Conservation (phyloP, 306 rosid genomes). For the Quercus cerris region DNA sequence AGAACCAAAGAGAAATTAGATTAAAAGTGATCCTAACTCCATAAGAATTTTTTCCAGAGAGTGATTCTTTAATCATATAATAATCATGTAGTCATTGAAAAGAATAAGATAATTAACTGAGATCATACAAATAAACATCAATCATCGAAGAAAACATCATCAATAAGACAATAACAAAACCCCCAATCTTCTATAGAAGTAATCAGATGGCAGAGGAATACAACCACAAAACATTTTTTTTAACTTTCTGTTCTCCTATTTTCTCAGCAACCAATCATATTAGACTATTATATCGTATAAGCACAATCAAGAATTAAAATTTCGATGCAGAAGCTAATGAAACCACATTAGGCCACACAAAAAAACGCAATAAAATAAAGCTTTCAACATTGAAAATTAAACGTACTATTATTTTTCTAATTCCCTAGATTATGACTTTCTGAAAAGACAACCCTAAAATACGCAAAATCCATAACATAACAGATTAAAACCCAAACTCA, state of each 20-base stretch:
- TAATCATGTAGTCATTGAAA: not conserved
- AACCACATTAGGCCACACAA: not conserved
- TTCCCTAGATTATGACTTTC: not conserved
- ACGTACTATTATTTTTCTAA: not conserved
- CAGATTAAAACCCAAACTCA: not conserved
- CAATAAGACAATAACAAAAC: not conserved
- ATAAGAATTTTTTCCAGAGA: not conserved
- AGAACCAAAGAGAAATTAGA: not conserved
- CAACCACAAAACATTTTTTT: not conserved
- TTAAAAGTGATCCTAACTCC: not conserved
- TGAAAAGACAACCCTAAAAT: conserved; percentile 12
- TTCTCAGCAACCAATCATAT: not conserved
- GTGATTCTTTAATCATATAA: not conserved
- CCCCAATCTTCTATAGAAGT: too few species aligned
- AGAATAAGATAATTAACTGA: not conserved
- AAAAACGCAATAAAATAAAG: not conserved
- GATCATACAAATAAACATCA: not conserved
- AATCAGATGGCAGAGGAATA: not conserved
- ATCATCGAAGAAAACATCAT: not conserved
- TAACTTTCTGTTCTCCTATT: not conserved
- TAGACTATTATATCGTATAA: not conserved
- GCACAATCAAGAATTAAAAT: not conserved
- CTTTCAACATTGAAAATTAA: not conserved
- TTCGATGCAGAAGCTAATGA: not conserved
- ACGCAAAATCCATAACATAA: not conserved